Percentiles rank a stretch among this genome's conserved stretches.
phyloP scores from a whole-genome alignment of 139 green algal species.

The Chlorella sp. region DNA sequence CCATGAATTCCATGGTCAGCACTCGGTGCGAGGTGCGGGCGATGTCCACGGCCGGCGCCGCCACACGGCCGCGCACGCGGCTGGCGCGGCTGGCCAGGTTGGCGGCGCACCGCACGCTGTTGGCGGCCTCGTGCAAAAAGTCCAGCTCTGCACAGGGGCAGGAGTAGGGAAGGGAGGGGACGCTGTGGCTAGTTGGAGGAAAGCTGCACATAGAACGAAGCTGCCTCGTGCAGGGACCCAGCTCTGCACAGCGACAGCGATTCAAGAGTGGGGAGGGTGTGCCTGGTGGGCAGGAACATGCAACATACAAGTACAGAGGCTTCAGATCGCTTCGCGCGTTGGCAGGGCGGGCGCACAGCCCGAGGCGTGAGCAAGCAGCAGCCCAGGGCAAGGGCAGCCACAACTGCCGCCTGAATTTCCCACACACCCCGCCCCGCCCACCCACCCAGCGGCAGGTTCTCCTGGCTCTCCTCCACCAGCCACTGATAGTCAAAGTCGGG shows the following conservation, averaged over 20 bases:
- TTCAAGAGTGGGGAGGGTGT: too few relatives aligned
- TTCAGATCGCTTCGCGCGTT: too few relatives aligned
- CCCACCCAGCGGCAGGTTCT: slow-evolving; percentile 67
- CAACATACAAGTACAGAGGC: too few relatives aligned
- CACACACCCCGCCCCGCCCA: background rate
- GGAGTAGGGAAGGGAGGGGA: background rate
- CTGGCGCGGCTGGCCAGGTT: slow-evolving; percentile 33
- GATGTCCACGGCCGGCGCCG: slow-evolving; percentile 58
- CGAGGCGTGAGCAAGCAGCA: too few relatives aligned
- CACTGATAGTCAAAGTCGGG: slow-evolving; percentile 57
- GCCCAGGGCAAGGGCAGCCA: too few relatives aligned
- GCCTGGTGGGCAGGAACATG: too few relatives aligned
- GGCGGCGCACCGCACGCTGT: slow-evolving; percentile 55
- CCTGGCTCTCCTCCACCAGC: slow-evolving; percentile 89
- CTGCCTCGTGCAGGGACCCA: too few relatives aligned
- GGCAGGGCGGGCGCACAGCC: too few relatives aligned
- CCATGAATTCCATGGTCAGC: slow-evolving; percentile 85
- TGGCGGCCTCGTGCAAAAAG: slow-evolving; percentile 76
- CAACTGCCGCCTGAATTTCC: background rate
- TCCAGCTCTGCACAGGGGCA: slow-evolving; percentile 75
- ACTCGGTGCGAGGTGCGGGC: slow-evolving; percentile 62
- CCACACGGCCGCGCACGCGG: slow-evolving; percentile 44
- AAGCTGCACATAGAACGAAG: too few relatives aligned
- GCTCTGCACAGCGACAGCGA: too few relatives aligned
- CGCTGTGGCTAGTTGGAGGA: background rate